phyloP scores from a whole-genome alignment of 768 basidiomycete genomes.

The Leucocoprinus leucothites region DNA sequence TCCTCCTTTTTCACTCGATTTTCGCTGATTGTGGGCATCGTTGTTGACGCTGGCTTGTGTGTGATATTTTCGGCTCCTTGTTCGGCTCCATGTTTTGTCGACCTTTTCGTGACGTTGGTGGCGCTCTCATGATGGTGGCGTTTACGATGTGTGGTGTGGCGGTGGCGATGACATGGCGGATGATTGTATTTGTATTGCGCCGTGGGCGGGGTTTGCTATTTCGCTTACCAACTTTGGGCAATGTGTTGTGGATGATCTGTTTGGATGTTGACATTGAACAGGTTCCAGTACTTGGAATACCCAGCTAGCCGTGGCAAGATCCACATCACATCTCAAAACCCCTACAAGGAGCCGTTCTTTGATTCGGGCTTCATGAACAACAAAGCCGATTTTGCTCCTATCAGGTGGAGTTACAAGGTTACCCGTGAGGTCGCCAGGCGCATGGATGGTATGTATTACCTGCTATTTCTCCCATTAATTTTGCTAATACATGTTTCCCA shows the following conservation, averaged over 20 bases:
- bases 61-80: neutral
- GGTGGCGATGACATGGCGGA: no score
- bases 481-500: neutral
- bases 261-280: constrained; percentile 8
- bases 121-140: neutral
- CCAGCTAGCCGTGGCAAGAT: constrained; percentile 75
- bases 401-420: constrained; percentile 78
- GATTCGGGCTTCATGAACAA: constrained; percentile 80
- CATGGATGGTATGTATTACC: constrained; percentile 54
- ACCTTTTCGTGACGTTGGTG: neutral
- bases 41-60: neutral
- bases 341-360: constrained; percentile 61
- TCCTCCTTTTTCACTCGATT: neutral
- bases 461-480: neutral
- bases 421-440: constrained; percentile 68
- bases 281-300: constrained; percentile 76
- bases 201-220: no score
- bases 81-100: neutral
- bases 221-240: no score
- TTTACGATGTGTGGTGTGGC: no score
- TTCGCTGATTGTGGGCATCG: neutral
- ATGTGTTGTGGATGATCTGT: no score
- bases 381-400: constrained; percentile 74
- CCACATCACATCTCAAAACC: constrained; percentile 57
- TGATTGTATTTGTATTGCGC: neutral